Evolutionary conservation across 306 rosid genomes (phyloP).

Genomic region (Vigna hirtella): DNA sequence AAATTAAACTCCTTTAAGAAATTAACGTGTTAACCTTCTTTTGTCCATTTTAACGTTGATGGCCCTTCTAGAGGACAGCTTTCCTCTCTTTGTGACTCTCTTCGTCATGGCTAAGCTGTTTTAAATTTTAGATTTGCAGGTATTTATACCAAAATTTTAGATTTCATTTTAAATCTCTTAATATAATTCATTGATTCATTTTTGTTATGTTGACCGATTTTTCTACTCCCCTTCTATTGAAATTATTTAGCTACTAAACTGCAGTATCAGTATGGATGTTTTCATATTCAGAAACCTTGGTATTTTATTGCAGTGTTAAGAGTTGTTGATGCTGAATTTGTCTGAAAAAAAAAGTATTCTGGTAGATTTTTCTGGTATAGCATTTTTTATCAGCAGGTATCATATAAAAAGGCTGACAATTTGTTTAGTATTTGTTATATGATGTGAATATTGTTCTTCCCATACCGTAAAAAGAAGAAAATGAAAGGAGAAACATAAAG

Average conservation of each 20-base stretch:
- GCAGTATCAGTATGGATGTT: not conserved
- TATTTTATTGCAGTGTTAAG: no score
- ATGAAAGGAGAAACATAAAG: not conserved
- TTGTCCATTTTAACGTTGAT: not conserved
- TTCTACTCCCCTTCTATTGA: not conserved
- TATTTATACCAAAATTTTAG: not conserved
- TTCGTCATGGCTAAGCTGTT: not conserved
- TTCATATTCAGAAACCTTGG: no score
- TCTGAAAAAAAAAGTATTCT: no score
- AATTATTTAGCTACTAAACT: not conserved
- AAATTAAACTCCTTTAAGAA: not conserved
- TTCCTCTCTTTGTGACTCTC: not conserved
- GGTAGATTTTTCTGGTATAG: no score
- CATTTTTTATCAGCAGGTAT: no score
- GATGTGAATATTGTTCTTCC: not conserved
- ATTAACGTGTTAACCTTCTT: not conserved
- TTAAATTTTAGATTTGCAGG: not conserved
- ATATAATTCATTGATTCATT: not conserved
- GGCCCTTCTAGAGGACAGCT: not conserved
- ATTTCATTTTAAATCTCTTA: not conserved
- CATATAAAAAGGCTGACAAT: no score
- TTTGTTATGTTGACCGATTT: not conserved
- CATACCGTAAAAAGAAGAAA: not conserved
- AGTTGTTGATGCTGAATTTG: no score
- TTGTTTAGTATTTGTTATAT: not conserved